Evolutionary conservation across 2,329 filamentous ascomycete genomes (phyloP).

Genomic region (Alternaria atra): DNA sequence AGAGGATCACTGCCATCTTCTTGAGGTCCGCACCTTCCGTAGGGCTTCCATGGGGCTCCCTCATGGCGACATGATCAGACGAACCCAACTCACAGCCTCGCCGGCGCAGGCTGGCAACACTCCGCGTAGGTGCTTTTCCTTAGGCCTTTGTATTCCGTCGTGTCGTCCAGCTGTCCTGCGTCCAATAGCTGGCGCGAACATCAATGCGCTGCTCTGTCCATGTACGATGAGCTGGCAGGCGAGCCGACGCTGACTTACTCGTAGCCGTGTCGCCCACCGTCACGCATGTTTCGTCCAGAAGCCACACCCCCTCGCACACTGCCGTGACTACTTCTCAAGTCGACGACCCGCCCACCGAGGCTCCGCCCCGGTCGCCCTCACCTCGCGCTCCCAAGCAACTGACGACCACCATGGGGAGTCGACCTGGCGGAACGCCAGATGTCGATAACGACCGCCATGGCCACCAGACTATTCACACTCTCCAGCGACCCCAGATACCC

Average conservation of each 20-base stretch:
- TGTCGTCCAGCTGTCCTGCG: conserved; percentile 13
- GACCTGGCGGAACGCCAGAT: conserved; percentile 44
- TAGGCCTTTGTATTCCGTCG: conserved; percentile 3
- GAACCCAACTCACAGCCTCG: conserved; percentile 55
- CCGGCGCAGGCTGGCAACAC: conserved; percentile 66
- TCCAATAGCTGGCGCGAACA: conserved; percentile 41
- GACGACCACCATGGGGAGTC: conserved; percentile 48
- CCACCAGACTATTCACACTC: conserved; percentile 4
- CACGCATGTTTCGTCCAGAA: conserved; percentile 62
- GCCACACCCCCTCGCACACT: conserved; percentile 62
- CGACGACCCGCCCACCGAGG: conserved; percentile 61
- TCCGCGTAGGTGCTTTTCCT: conserved; percentile 63
- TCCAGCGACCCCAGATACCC: conserved; percentile 47
- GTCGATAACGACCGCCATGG: conserved; percentile 17
- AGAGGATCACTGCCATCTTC: conserved; percentile 17
- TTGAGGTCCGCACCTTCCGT: conserved; percentile 13
- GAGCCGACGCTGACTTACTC: conserved; percentile 42
- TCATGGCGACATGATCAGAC: conserved; percentile 48
- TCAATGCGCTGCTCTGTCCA: conserved; percentile 38
- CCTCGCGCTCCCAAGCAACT: conserved; percentile 37
- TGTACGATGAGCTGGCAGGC: conserved; percentile 54
- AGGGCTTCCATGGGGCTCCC: conserved; percentile 20
- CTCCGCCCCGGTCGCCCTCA: conserved; percentile 59
- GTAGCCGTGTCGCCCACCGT: conserved; percentile 63
- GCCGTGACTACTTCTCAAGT: conserved; percentile 51